Base-by-base conservation (phyloP, 192 early-diverging fungal species). In the Cladochytrium replicatum region DNA sequence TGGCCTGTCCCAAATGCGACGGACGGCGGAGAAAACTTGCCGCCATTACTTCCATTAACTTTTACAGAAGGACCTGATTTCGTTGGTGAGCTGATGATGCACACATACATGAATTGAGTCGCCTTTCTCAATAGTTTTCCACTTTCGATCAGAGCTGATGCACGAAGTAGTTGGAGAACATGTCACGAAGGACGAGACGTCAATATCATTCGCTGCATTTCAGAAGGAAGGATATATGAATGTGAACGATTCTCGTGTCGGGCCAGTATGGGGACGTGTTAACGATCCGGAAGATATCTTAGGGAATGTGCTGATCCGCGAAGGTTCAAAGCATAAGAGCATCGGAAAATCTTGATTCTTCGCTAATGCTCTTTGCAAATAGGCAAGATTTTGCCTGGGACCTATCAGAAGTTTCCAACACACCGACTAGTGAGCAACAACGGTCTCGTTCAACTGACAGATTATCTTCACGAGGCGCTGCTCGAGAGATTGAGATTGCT, bases 211-310 rank as follows among this genome's bases (percentile, higher is more conserved):
- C 2, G 60, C 60, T 15, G 17, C 21, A 25, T 32, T 61, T 43
- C 69, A 71, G 41, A 67, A 71, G 34, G 9, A 43, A 2, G 69
- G 69, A n/a, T 58, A 64, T 41, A 26, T 71, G 50, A 71, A 67
- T 51, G 64, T 71, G 30, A 64, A 58, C 38, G 69, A 71, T 31
- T 13, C 41, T 26, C 56, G 69, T 13, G 42, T 61, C 6, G 50
- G 11, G 22, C 23, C 64, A 9, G 47, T 56, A 6, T 71, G 63
- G 38, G 69, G 65, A 19, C 57, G 69, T 15, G 65, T 68, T 2
- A 57, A 62, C 32, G 69, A 71, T 53, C 69, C 69, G 9, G 69
- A 71, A 57, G 69, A 71, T 42, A 64, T 71, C 27, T 41, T 71
- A 22, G 69, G 69, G 0, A 52, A 57, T 0, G 49, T 61, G 4